Percentiles rank a stretch among this genome's conserved stretches.
Conservation (phyloP, 2,329 filamentous ascomycete species). For the Hypomyces rosellus region DNA sequence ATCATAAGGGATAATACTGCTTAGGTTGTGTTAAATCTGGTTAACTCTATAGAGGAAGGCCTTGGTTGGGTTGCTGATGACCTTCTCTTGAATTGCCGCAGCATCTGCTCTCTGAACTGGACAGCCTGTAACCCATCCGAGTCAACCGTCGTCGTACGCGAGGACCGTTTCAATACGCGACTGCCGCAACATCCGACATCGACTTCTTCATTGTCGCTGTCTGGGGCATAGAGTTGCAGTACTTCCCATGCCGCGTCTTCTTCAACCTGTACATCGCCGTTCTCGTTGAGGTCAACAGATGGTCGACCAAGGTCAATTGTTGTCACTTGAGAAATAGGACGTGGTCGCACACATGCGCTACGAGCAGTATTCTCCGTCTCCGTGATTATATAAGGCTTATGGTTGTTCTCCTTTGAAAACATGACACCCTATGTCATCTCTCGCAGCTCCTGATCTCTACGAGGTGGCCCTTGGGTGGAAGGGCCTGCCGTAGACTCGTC, state of each 20-base stretch:
- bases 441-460: constrained; percentile 36
- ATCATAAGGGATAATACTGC: no score
- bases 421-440: constrained; percentile 43
- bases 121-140: neutral
- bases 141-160: neutral
- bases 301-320: constrained; percentile 3
- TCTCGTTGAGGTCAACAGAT: neutral
- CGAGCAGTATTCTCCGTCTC: constrained; percentile 24
- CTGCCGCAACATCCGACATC: neutral
- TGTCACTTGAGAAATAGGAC: constrained; percentile 8
- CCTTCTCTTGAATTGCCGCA: neutral
- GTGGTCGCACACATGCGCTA: constrained; percentile 9
- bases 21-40: no score
- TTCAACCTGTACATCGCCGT: neutral
- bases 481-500: constrained; percentile 16
- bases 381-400: constrained; percentile 26
- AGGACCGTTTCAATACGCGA: neutral
- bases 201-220: neutral
- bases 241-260: neutral
- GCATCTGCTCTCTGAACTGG: neutral
- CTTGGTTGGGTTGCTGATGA: neutral
- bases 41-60: neutral
- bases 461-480: constrained; percentile 15
- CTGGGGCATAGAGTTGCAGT: neutral
- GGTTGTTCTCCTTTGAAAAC: constrained; percentile 23